Base-by-base conservation (phyloP, 2,329 filamentous ascomycete species). In the Penicillium freii region DNA sequence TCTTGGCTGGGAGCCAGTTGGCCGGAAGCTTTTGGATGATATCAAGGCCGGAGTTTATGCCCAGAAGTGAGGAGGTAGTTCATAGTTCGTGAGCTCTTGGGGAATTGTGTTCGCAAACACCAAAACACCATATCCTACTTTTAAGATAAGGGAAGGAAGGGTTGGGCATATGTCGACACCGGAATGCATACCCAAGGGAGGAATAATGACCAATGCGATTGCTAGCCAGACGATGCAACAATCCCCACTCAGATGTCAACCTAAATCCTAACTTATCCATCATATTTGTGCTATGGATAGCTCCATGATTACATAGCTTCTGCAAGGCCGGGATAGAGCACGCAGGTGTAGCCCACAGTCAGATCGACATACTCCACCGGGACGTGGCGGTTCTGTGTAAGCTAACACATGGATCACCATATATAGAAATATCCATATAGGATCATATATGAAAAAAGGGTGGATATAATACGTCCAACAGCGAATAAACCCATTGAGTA, bases 1-100 rank as follows among this genome's bases (percentile, higher is more conserved):
- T 56, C 60, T 79, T 44, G 74, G 73, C 1, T 79, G 76, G 77
- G 54, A 56, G 15, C 68, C 68, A 8, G 60, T 54, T 39, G 57
- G 65, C 2, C 54, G 57, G 21, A 63, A 55, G 0, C 51, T 75
- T 34, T 56, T 75, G 25, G 68, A 61, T 48, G 73, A 75, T 53
- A 54, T 75, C 17, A 58, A 66, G 23, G 58, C 48, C 15, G 67
- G 68, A 0, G 60, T 69, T 17, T 71, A 70, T 52, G 49, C 42
- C 19, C 27, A 46, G 11, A 34, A 39, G 11, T 56, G 29, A 56
- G 31, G 17, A 23, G 5, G 13, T 23, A 2, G 3, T 29, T 11
- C 5, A 38, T 38, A 19, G 8, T 8, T 27, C 17, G 1, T 38
- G 23, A 13, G 27, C 19, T 21, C 7, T 40, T 31, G 15, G 11